Evolutionary conservation across 306 rosid species (phyloP).

Genomic region (Corylus avellana): DNA sequence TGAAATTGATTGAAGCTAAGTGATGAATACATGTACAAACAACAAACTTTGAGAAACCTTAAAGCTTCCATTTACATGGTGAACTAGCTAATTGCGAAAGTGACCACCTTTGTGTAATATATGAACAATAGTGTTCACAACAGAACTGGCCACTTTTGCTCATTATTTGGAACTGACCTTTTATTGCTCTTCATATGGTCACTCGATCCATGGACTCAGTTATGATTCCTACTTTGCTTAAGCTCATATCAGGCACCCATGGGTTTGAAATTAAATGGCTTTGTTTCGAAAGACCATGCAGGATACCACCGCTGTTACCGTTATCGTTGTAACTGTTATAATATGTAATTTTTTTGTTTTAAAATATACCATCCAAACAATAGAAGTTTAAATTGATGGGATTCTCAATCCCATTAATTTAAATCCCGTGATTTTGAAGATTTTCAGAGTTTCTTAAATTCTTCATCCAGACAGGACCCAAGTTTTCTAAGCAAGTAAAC

Average conservation of each 20-base stretch:
- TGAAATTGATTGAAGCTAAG: background rate
- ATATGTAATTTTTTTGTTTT: no score
- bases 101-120: background rate
- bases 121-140: background rate
- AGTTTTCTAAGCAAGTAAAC: background rate
- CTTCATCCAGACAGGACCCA: background rate
- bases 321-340: background rate
- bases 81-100: background rate
- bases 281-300: background rate
- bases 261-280: background rate
- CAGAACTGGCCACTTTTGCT: background rate
- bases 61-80: background rate
- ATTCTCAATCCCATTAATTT: no score
- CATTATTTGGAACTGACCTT: background rate
- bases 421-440: no score
- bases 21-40: background rate
- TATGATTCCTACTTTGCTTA: background rate
- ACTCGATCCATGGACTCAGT: background rate
- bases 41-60: background rate
- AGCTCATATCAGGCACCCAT: no score
- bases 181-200: background rate
- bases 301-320: background rate
- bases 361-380: no score
- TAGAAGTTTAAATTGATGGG: background rate
- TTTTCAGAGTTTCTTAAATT: no score